phyloP scores from a whole-genome alignment of 106 monocot genomes.

The Posidonia australis region DNA sequence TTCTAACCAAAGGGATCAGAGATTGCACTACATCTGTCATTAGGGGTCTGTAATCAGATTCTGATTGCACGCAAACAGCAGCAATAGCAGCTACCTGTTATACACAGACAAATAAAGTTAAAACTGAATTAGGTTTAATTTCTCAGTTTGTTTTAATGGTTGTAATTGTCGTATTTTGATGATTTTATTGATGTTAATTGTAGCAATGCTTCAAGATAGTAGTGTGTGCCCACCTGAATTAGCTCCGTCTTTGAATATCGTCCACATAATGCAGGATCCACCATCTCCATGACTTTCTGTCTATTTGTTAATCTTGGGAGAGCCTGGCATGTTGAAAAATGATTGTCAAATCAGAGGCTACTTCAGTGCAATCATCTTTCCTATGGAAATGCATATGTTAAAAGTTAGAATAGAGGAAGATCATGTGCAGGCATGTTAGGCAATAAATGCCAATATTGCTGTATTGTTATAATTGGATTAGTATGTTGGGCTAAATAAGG shows the following conservation, averaged over 20 bases:
- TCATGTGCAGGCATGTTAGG: not conserved
- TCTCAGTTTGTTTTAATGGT: not conserved
- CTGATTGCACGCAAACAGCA: conserved; percentile 87
- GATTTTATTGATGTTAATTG: not conserved
- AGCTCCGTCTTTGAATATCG: conserved; percentile 71
- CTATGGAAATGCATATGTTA: not conserved
- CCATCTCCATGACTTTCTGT: conserved; percentile 81
- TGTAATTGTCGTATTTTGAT: not conserved
- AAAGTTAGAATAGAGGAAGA: not conserved
- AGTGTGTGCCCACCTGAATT: conserved; percentile 11
- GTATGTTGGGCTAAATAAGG: no score
- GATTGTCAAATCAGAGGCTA: not conserved
- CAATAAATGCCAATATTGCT: not conserved
- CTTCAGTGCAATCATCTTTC: not conserved
- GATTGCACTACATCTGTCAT: conserved; percentile 96
- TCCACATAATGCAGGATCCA: conserved; percentile 69
- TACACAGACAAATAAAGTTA: not conserved
- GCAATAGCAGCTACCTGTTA: conserved; percentile 88
- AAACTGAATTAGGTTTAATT: not conserved
- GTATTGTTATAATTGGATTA: no score
- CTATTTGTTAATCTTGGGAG: conserved; percentile 87
- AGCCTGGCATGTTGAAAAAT: conserved; percentile 33
- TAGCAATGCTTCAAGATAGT: not conserved
- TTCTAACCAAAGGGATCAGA: conserved; percentile 66
- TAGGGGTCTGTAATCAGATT: conserved; percentile 87